Evolutionary conservation across 208 protist genomes (phyloP), one percentile per base, ranked within the genome.

Genomic region (Crithidia fasciculata): DNA sequence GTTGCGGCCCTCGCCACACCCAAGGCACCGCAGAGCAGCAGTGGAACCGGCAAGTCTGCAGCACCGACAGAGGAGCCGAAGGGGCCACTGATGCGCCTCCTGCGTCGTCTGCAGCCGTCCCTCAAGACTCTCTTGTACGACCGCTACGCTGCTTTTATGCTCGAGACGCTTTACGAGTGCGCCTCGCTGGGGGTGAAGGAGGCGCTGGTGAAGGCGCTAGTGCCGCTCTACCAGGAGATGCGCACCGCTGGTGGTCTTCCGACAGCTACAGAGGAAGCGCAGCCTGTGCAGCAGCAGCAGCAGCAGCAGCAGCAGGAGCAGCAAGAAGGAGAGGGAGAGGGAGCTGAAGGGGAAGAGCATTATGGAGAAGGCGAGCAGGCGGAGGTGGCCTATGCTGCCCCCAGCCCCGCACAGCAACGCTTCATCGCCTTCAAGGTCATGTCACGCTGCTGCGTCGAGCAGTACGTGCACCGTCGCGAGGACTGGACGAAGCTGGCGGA

Each of bases 391-490:
- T 18, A 28, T 16, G 18, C 59, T 12, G 65, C 67, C 37, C 39
- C 74, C 39, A 83, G 61, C 52, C 49, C 74, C 16, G 45, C 65
- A 16, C 74, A 80, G 63, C 61, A 82, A 54, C 83, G 83, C 37
- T 90, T 89, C 67, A 87, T 95, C 40, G 73, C 84, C 4, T 82
- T 81, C 18, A 95, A 97, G 76, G 88, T 97, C n/a, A 83, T 95
- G 69, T 75, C 72, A n/a, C 90, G 89, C 77, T 95, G 89, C 71
- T 94, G 83, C 62, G 93, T 97, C 37, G 90, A 97, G 83, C 85
- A 95, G 72, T 95, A 96, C 82, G 72, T 91, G 19, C 87, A 95
- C 55, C 86, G 93, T 36, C 84, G 77, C 44, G 91, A 95, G 8
- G 93, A 97, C 56, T 97, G 93, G 91, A 10, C 15, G 36, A 94